phyloP scores from a whole-genome alignment of 1,284 basidiomycete species.

The Sporisorium iseilematis-ciliati region DNA sequence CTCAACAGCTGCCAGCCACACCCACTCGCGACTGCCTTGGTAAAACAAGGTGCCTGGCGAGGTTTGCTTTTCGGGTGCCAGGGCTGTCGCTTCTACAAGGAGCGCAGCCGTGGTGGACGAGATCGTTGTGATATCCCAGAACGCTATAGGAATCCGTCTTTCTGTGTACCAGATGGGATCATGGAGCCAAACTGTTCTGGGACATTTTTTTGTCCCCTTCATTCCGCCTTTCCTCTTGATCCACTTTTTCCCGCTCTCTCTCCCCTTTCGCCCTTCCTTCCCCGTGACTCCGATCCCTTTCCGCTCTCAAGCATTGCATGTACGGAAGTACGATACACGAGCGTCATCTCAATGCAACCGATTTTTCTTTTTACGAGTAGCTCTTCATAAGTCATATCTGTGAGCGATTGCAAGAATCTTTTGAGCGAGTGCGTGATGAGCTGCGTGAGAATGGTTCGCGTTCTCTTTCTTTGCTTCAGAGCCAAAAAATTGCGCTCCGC shows the following conservation, averaged over 20 bases:
- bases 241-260: neutral
- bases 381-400: no score
- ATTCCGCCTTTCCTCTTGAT: neutral
- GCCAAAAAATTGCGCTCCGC: no score
- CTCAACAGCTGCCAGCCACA: slow-evolving; percentile 63
- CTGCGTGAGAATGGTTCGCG: no score
- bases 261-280: neutral
- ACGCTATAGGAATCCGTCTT: slow-evolving; percentile 58
- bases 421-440: no score
- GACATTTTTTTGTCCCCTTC: slow-evolving; percentile 38
- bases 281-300: neutral
- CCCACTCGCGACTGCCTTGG: slow-evolving; percentile 57
- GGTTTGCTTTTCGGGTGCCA: slow-evolving; percentile 53
- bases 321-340: no score
- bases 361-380: no score
- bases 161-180: slow-evolving; percentile 33
- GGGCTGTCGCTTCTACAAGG: slow-evolving; percentile 19
- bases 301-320: neutral
- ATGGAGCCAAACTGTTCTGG: slow-evolving; percentile 55
- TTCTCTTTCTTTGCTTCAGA: no score
- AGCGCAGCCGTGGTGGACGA: slow-evolving; percentile 53
- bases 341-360: no score
- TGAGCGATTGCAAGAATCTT: no score
- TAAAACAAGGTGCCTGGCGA: slow-evolving; percentile 45
- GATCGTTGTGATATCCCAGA: slow-evolving; percentile 56